Conservation (phyloP, 129 eudicot genomes). For the Flaveria trinervia region DNA sequence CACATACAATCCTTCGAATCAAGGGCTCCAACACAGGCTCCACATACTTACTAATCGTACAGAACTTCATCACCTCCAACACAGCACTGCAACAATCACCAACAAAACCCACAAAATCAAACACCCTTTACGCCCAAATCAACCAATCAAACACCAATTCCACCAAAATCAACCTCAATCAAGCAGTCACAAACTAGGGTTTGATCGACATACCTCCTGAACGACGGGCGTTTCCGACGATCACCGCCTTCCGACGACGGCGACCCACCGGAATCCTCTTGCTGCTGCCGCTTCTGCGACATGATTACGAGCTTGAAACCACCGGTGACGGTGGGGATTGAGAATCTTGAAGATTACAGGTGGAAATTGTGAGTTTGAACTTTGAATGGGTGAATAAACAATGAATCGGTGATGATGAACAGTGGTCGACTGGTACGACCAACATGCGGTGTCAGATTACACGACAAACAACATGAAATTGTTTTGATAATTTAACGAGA, state of each 20-base stretch:
- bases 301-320: constrained; percentile 18
- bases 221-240: constrained; percentile 38
- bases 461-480: constrained; percentile 17
- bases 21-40: constrained; percentile 89
- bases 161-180: not conserved
- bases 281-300: constrained; percentile 43
- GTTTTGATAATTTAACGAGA: constrained; percentile 22
- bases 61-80: constrained; percentile 62
- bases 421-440: constrained; percentile 28
- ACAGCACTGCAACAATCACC: constrained; percentile 56
- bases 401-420: constrained; percentile 25
- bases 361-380: not conserved
- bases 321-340: not conserved
- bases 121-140: not conserved
- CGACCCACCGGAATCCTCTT: constrained; percentile 19
- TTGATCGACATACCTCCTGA: constrained; percentile 30
- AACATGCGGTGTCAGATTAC: constrained; percentile 44
- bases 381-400: constrained; percentile 15
- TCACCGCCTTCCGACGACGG: constrained; percentile 17
- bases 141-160: not conserved
- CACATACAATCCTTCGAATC: constrained; percentile 85
- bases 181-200: not conserved
- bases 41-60: constrained; percentile 49
- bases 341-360: too few species aligned
- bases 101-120: not conserved